Evolutionary conservation across 208 protist species (phyloP).

Genomic region (Novymonas esmeraldas): DNA sequence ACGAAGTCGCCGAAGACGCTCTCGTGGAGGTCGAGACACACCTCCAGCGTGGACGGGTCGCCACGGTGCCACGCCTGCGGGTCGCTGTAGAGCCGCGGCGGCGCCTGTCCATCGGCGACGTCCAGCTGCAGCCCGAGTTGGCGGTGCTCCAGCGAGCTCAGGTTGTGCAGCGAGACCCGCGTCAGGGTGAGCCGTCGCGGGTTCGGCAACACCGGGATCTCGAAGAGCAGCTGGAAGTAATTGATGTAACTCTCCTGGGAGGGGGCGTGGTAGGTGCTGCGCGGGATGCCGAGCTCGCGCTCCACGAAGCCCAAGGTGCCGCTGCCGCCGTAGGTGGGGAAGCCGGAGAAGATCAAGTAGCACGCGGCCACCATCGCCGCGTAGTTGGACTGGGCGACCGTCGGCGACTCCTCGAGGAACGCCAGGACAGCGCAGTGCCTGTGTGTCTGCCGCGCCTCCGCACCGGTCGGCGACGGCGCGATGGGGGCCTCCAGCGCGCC

Average conservation of each 20-base stretch:
- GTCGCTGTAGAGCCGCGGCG: conserved; percentile 56
- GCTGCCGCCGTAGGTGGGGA: conserved; percentile 47
- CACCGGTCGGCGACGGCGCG: conserved; percentile 3
- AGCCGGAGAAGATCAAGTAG: conserved; percentile 73
- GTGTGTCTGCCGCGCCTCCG: not conserved
- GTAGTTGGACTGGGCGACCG: conserved; percentile 64
- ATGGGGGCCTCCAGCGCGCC: conserved; percentile 1
- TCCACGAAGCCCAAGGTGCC: conserved; percentile 66
- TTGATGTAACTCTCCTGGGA: conserved; percentile 83
- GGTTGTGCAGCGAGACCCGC: conserved; percentile 66
- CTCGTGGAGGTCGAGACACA: conserved; percentile 52
- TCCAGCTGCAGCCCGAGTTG: conserved; percentile 68
- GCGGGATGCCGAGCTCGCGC: conserved; percentile 51
- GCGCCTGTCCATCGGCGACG: conserved; percentile 31
- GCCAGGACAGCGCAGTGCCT: conserved; percentile 63
- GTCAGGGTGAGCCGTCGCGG: conserved; percentile 49
- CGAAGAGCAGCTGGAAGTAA: conserved; percentile 84
- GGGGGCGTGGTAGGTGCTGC: conserved; percentile 58
- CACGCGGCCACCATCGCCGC: conserved; percentile 80
- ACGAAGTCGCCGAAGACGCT: conserved; percentile 81
- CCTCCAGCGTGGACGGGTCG: conserved; percentile 37
- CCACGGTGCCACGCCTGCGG: conserved; percentile 46
- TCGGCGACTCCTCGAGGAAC: conserved; percentile 69
- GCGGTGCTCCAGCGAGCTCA: conserved; percentile 35
- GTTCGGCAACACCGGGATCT: conserved; percentile 71